Evolutionary conservation across 441 rosid genomes (phyloP), one percentile per base, ranked within the genome.

Genomic region (Macaranga tanarius): DNA sequence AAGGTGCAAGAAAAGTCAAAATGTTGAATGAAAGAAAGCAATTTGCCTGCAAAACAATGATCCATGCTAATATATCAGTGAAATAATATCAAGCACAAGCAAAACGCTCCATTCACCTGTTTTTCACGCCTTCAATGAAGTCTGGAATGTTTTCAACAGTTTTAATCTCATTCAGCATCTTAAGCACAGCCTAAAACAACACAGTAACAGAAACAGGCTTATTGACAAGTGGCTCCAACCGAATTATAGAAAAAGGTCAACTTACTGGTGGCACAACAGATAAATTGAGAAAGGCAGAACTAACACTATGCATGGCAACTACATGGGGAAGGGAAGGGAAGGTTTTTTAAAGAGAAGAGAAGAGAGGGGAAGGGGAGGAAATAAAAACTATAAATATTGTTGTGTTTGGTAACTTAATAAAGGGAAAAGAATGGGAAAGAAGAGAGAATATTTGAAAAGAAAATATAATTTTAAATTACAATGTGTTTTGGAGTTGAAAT

Each of bases 121-220:
- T 90, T 79, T 90, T 88, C 69, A 90, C 95, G 52, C 92, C 95
- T 75, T 85, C 89, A 44, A 90, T 84, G 73, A 88, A 90, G 50
- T 85, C 95, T 16, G 97, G 97, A 80, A 94, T 89, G 74, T 90
- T 92, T 52, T 92, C 95, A 77, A 87, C 92, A 15, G 86, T 83
- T 74, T 93, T 97, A 66, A 94, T 94, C 81, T 90, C 97, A 73
- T 73, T 77, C 69, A 94, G 83, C 97, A 94, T 94, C 92, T 92
- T 94, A 74, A 92, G 93, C 82, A 92, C 98, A 67, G 98, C 98
- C 98, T 94, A 74, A 50, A 79, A 68, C 25, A 73, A 81, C 47
- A 66, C 61, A 79, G 74, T 58, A 71, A 45, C 15, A 34, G 50
- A 31, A 34, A 44, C 22, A 70, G 70, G 50, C 8, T 68, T 62